Conservation (phyloP, 768 basidiomycete species). For the Tulasnella sp. region DNA sequence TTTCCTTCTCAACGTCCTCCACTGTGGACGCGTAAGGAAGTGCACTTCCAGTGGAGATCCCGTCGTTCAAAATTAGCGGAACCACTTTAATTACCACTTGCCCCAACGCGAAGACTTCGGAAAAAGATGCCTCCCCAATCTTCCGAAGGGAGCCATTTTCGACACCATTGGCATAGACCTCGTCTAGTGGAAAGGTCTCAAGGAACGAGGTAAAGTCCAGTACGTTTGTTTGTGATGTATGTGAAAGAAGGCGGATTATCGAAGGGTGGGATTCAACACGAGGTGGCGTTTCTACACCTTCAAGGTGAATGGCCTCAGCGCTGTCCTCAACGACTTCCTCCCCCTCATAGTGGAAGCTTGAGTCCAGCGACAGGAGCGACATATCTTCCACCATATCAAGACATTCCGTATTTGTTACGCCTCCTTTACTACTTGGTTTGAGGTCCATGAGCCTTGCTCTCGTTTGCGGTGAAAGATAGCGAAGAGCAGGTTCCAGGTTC, state of each 20-base stretch:
- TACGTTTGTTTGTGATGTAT: conserved; percentile 31
- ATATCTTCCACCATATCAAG: no score
- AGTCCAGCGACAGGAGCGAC: not conserved
- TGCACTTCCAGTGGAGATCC: conserved; percentile 28
- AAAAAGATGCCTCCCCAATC: conserved; percentile 93
- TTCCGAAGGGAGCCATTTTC: conserved; percentile 46
- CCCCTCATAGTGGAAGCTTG: not conserved
- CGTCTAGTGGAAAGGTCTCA: conserved; percentile 55
- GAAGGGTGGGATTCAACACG: no score
- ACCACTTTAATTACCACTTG: conserved; percentile 85
- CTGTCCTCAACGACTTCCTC: not conserved
- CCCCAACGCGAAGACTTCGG: conserved; percentile 87
- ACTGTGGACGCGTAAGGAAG: conserved; percentile 56
- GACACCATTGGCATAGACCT: conserved; percentile 19
- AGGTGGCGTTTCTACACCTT: conserved; percentile 34
- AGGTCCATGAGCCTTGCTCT: not conserved
- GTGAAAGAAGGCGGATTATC: no score
- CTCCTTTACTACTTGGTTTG: not conserved
- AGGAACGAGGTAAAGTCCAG: conserved; percentile 71
- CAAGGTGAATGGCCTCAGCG: not conserved
- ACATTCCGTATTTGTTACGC: not conserved
- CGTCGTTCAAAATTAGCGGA: conserved; percentile 48
- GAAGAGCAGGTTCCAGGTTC: not conserved
- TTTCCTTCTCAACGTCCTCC: conserved; percentile 66
- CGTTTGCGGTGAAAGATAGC: not conserved